A percentile compares a stretch with the other conserved stretches of the same genome.
Conservation (phyloP, 495 filamentous ascomycete species). For the Penicillium egyptiacum region DNA sequence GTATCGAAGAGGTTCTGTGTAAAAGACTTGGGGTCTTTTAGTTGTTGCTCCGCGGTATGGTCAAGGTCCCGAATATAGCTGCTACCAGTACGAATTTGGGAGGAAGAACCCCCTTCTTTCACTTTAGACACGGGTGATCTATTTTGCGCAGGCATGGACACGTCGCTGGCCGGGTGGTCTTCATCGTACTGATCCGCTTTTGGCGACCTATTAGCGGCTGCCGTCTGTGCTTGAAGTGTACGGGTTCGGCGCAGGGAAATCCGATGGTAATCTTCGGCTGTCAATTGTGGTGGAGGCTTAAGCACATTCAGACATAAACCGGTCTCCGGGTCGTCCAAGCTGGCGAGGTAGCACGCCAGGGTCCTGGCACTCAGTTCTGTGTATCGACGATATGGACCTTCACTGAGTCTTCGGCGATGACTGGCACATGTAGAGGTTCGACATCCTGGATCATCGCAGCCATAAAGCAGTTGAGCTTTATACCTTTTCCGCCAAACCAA, state of each 20-base stretch:
- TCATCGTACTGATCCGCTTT: neutral
- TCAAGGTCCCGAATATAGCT: conserved; percentile 26
- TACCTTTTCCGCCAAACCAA: conserved; percentile 53
- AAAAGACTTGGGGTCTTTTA: conserved; percentile 81
- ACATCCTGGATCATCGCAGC: conserved; percentile 71
- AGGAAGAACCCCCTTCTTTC: neutral
- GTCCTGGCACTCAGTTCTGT: conserved; percentile 70
- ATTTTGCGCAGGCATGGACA: neutral
- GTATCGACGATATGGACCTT: conserved; percentile 71
- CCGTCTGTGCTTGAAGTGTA: conserved; percentile 22
- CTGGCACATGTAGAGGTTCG: conserved; percentile 78
- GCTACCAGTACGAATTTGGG: conserved; percentile 9
- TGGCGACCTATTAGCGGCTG: conserved; percentile 2
- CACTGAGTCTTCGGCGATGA: conserved; percentile 64
- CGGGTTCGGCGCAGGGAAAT: conserved; percentile 35
- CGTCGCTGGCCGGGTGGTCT: neutral
- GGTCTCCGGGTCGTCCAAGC: conserved; percentile 71
- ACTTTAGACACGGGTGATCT: neutral
- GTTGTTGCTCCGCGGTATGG: conserved; percentile 43
- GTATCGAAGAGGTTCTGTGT: conserved; percentile 81
- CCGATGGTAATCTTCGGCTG: conserved; percentile 27
- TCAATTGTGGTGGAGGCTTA: conserved; percentile 33
- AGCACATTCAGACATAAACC: conserved; percentile 66
- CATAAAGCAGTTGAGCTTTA: conserved; percentile 78
- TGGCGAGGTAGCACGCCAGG: conserved; percentile 75